Conservation (phyloP, 768 basidiomycete species). For the Holtermanniella nyarrowii region DNA sequence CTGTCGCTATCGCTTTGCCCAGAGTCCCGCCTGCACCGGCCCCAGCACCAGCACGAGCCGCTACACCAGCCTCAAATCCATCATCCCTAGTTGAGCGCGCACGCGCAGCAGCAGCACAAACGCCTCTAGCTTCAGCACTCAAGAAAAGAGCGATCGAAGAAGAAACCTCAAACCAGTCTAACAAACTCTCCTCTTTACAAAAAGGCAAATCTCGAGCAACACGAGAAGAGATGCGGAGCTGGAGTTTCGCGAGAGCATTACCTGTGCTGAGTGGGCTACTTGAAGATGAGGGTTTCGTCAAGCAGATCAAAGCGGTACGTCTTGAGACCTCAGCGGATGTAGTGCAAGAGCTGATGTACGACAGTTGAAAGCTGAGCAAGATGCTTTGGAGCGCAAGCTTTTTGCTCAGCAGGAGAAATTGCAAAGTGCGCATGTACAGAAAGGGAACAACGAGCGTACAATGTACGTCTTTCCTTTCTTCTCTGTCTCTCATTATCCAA, state of each 20-base stretch:
- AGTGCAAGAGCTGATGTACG: neutral
- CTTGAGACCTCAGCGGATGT: neutral
- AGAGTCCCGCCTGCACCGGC: no score
- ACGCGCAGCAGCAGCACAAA: neutral
- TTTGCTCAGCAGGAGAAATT: constrained; percentile 31
- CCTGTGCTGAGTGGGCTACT: constrained; percentile 20
- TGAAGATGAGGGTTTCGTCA: constrained; percentile 20
- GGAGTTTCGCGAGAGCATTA: constrained; percentile 24
- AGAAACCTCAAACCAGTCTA: no score
- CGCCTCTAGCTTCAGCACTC: neutral
- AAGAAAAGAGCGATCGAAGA: no score
- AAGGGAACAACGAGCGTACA: constrained; percentile 21
- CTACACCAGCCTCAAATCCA: neutral
- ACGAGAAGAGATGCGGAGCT: neutral
- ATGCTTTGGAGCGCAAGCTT: constrained; percentile 23
- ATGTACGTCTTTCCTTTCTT: constrained; percentile 18
- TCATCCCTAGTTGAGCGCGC: neutral
- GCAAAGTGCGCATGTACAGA: constrained; percentile 28
- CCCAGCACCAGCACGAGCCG: neutral
- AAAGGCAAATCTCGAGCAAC: neutral
- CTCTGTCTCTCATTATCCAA: neutral
- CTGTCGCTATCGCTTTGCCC: no score
- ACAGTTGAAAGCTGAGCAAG: constrained; percentile 34
- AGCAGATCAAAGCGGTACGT: constrained; percentile 26
- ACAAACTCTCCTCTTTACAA: neutral